Base-by-base conservation (phyloP, 2,329 filamentous ascomycete genomes). In the Colletotrichum gloeosporioides region DNA sequence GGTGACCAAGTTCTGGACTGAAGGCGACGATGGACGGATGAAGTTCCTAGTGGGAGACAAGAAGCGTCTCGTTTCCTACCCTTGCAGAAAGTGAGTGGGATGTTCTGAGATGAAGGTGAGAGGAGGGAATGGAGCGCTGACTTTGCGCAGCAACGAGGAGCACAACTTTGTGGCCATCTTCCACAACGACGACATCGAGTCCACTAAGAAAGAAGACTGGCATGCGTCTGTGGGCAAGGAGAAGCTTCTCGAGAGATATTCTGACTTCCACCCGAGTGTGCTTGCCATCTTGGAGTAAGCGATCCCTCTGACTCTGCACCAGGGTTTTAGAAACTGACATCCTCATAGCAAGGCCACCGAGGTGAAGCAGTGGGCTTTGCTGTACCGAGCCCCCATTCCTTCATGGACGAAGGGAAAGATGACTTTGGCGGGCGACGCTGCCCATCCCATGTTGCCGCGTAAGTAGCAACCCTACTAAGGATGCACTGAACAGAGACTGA, bases 371-470 rank as follows among this genome's bases (percentile, higher is more conserved):
- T 85, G 83, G 82, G 80, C 84, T 6, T 76, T 86, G 6, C 80
- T 85, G 6, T 85, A 83, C 67, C 82, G 84, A 18, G 73, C 77
- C 2, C 84, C 84, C 0, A 77, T 85, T 5, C 71, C 80, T 2
- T 80, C 76, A 2, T 86, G 84, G 84, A 79, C 75, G n/a, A 83
- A 81, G 36, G 83, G 79, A 2, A 80, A 79, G 16, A 69, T 86
- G 75, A 77, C 80, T 4, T 78, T 86, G 8, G 80, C 81, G 8
- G 85, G 85, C 6, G 85, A 86, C 53, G 83, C 85, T 1, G 84
- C 85, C 1, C 84, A 86, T 73, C 84, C 83, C 1, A 85, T 85
- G 82, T 80, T 85, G 13, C 84, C 84, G 4, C 83, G 84, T 85
- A 67, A 57, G 81, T 80, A 15, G 16, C 12, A 2, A 10, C 12